Percentiles rank a stretch among this genome's conserved stretches.
Conservation (phyloP, 129 eudicot species). For the Ambrosia artemisiifolia region DNA sequence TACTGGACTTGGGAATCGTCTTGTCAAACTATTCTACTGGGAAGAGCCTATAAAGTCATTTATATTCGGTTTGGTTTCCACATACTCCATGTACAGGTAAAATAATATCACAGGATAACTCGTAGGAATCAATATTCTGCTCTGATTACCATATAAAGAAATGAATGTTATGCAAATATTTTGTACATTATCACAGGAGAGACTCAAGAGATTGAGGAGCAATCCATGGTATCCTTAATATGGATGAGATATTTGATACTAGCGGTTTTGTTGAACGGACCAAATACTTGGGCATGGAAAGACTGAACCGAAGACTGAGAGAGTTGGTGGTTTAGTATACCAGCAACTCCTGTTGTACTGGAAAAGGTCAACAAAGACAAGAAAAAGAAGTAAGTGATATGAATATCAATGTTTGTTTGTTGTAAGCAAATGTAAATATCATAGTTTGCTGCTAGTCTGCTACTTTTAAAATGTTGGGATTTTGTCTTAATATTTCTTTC, state of each 20-base stretch:
- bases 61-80: conserved; percentile 51
- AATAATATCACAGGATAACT: neutral
- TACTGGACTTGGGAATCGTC: conserved; percentile 38
- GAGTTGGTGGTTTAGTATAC: conserved; percentile 99
- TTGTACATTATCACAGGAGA: no score
- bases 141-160: no score
- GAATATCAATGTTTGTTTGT: neutral
- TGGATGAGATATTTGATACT: conserved; percentile 35
- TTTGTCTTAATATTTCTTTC: no score
- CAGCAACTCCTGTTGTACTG: conserved; percentile 84
- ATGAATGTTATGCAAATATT: no score
- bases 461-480: neutral
- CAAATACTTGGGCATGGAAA: conserved; percentile 58
- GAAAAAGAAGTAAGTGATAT: conserved; percentile 47
- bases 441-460: no score
- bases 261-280: conserved; percentile 54
- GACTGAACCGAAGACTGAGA: conserved; percentile 60
- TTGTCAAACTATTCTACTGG: conserved; percentile 54
- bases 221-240: no score
- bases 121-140: no score
- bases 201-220: no score
- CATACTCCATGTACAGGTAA: conserved; percentile 60
- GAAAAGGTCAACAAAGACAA: conserved; percentile 61
- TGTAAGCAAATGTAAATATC: neutral
- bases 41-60: conserved; percentile 67